Evolutionary conservation across 192 early-diverging fungal genomes (phyloP).

Genomic region (Backusella parvicylindrica): DNA sequence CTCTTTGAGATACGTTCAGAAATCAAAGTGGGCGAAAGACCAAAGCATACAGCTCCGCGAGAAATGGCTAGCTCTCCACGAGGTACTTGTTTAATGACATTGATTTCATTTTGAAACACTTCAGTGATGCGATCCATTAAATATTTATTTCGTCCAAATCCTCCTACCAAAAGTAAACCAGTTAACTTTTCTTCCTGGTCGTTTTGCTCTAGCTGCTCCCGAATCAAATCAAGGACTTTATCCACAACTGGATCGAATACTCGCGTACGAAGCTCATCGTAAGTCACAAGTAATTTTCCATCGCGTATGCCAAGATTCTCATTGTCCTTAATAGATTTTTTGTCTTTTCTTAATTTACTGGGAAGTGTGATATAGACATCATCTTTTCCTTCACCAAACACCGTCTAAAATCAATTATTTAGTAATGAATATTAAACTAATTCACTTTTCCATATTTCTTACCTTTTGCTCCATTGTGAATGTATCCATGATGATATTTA

Average conservation of each 20-base stretch:
- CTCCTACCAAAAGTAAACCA: constrained; percentile 52
- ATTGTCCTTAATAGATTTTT: not conserved
- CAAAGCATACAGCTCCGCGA: constrained; percentile 46
- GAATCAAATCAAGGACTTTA: constrained; percentile 36
- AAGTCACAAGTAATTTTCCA: not conserved
- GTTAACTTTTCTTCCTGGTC: constrained; percentile 22
- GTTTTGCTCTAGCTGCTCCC: constrained; percentile 37
- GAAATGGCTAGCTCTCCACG: constrained; percentile 45
- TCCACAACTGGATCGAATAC: constrained; percentile 47
- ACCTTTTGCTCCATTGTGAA: constrained; percentile 42
- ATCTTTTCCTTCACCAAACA: constrained; percentile 11
- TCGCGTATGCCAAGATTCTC: not conserved
- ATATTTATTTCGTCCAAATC: constrained; percentile 48
- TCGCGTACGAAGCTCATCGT: constrained; percentile 31
- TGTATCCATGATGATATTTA: constrained; percentile 39
- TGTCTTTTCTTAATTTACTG: not conserved
- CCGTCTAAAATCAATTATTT: not conserved
- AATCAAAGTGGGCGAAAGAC: constrained; percentile 30
- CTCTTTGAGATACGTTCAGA: constrained; percentile 34
- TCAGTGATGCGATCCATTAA: constrained; percentile 36
- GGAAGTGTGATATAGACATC: not conserved
- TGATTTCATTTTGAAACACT: constrained; percentile 33
- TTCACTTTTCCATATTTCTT: not conserved
- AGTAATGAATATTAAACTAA: constrained; percentile 17
- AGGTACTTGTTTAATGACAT: constrained; percentile 35